phyloP scores from a whole-genome alignment of 2,329 filamentous ascomycete species.

The Sporothrix sp. region DNA sequence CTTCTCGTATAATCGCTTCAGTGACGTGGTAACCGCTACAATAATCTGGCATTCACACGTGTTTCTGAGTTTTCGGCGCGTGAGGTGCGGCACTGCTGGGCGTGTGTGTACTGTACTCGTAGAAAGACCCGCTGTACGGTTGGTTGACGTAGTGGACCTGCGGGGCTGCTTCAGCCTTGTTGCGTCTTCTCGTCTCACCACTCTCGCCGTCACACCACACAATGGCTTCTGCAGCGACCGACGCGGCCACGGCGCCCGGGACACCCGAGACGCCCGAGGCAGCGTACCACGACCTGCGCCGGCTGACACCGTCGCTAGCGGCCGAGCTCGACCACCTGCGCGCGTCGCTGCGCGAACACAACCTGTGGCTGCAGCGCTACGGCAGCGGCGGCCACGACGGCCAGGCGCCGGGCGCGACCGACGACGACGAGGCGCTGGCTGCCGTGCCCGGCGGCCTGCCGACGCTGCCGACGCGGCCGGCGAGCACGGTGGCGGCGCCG shows the following conservation, averaged over 20 bases:
- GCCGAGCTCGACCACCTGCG: conserved; percentile 23
- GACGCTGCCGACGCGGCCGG: neutral
- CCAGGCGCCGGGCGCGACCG: conserved; percentile 18
- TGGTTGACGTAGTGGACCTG: too few relatives aligned
- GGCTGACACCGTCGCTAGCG: conserved; percentile 22
- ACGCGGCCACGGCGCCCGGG: conserved; percentile 7
- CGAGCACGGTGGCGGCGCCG: neutral
- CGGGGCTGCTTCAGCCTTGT: too few relatives aligned
- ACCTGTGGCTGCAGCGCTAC: conserved; percentile 24
- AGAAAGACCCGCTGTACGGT: too few relatives aligned
- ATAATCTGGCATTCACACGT: too few relatives aligned
- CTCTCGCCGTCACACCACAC: neutral
- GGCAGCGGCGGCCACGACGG: too few relatives aligned
- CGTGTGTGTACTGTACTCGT: too few relatives aligned
- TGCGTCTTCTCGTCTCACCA: neutral
- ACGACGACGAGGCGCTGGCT: neutral
- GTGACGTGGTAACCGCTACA: too few relatives aligned
- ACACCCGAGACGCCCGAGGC: conserved; percentile 17
- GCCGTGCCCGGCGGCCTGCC: neutral
- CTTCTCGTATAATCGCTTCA: too few relatives aligned
- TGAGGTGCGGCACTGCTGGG: neutral
- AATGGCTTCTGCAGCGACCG: neutral
- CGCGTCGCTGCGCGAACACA: conserved; percentile 24
- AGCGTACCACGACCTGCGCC: conserved; percentile 22
- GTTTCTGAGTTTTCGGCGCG: neutral